phyloP scores from a whole-genome alignment of 371 early-diverging fungal species.

The Rhizopus stolonifer region DNA sequence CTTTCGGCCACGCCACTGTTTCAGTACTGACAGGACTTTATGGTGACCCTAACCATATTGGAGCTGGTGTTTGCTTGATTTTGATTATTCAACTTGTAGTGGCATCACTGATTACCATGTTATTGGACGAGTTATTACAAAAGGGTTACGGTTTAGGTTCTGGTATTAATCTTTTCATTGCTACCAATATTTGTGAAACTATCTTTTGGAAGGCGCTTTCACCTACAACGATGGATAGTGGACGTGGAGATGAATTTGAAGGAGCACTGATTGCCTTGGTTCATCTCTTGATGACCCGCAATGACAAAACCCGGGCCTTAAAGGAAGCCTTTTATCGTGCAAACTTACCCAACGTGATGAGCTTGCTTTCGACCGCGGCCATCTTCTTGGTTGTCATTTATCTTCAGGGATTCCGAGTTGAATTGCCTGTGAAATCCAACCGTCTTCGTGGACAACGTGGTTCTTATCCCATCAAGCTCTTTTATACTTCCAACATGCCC shows the following conservation, averaged over 20 bases:
- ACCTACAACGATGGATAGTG: slow-evolving; percentile 98
- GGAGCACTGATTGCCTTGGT: slow-evolving; percentile 98
- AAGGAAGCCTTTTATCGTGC: slow-evolving; percentile 98
- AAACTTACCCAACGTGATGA: slow-evolving; percentile 97
- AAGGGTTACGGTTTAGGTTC: slow-evolving; percentile 99
- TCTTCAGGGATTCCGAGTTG: slow-evolving; percentile 99
- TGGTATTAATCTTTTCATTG: slow-evolving; percentile 99
- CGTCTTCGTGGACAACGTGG: slow-evolving; percentile 97
- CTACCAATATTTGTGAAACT: slow-evolving; percentile 99
- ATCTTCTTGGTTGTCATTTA: slow-evolving; percentile 99
- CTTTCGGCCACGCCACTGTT: slow-evolving; percentile 98
- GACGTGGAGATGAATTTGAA: slow-evolving; percentile 99
- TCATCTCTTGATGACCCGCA: slow-evolving; percentile 95
- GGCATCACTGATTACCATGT: slow-evolving; percentile 97
- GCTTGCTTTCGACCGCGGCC: slow-evolving; percentile 90
- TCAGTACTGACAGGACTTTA: slow-evolving; percentile 99
- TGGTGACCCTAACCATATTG: slow-evolving; percentile 95
- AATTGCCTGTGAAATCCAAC: slow-evolving; percentile 98
- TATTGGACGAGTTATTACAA: slow-evolving; percentile 99
- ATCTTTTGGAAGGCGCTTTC: slow-evolving; percentile 99
- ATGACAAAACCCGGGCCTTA: slow-evolving; percentile 97
- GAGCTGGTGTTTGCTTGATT: slow-evolving; percentile 93
- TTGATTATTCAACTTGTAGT: slow-evolving; percentile 97
- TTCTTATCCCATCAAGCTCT: slow-evolving; percentile 98
- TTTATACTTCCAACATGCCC: slow-evolving; percentile 99